Base-by-base conservation (phyloP, 1,284 basidiomycete species). In the Inonotus hispidus region DNA sequence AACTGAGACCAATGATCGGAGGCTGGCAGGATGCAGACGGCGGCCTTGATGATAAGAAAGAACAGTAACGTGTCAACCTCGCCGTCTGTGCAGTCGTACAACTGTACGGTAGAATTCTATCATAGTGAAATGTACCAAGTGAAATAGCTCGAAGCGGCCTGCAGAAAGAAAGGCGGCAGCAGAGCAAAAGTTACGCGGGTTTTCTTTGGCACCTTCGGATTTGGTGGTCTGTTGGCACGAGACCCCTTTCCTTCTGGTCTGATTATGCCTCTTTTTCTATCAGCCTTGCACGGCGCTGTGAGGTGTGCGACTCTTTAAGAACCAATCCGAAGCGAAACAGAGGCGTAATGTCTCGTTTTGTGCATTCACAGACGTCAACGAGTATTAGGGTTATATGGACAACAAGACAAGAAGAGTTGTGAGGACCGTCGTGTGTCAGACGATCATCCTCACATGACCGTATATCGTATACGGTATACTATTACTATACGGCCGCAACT, bases 301-400 rank as follows among this genome's bases (percentile, higher is more conserved):
- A 10, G 93, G 88, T 27, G 92, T 95, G 57, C 97, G 79, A 65
- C 90, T 93, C 80, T 98, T 98, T 81, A 99, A 93, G 79, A 98
- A 99, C 95, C 95, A 98, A 71, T 98, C n/a, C 95, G 68, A 98
- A 97, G 57, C 94, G 80, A 77, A 99, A 99, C n/a, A 95, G 88
- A 0, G 94, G 93, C 43, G 88, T 89, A 63, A 99, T 93, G 74
- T 99, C 96, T 74, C 89, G 87, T 81, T 98, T 98, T 77, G 99
- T 98, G 56, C 88, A 78, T 70, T 99, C 96, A 71, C 95, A 98
- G 41, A 94, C 90, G 69, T 98, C 95, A n/a, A n/a, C n/a, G n/a
- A n/a, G n/a, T n/a, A n/a, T n/a, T n/a, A n/a, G n/a, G n/a, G n/a
- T n/a, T n/a, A n/a, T n/a, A n/a, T n/a, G n/a, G n/a, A n/a, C n/a